phyloP scores from a whole-genome alignment of 805 yeast genomes.

The Sugiyamaella qingdaonensis region DNA sequence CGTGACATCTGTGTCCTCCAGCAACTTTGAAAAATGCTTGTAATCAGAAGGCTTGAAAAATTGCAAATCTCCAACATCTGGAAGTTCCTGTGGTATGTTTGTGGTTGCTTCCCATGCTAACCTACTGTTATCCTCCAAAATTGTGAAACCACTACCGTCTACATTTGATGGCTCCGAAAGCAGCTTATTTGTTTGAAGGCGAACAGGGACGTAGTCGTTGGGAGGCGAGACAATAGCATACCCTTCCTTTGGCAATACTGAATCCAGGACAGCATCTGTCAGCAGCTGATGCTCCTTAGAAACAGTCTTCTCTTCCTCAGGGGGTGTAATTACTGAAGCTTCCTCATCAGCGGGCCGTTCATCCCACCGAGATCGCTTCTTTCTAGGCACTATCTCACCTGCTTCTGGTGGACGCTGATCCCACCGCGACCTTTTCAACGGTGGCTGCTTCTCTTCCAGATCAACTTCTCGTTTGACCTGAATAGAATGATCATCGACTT shows the following conservation, averaged over 20 bases:
- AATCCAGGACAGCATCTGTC: conserved; percentile 45
- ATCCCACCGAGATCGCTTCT: conserved; percentile 33
- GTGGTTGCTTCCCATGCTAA: conserved; percentile 33
- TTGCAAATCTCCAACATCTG: conserved; percentile 62
- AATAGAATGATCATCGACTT: not conserved
- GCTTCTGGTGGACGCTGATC: conserved; percentile 27
- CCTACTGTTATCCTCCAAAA: conserved; percentile 46
- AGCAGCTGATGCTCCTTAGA: conserved; percentile 23
- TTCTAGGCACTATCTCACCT: not conserved
- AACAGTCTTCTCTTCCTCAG: conserved; percentile 11
- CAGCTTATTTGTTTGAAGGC: conserved; percentile 37
- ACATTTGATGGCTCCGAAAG: conserved; percentile 24
- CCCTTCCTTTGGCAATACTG: conserved; percentile 48
- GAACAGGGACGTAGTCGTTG: conserved; percentile 38
- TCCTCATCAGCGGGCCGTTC: conserved; percentile 22
- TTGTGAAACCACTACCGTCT: conserved; percentile 38
- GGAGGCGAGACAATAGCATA: conserved; percentile 46
- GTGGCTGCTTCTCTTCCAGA: conserved; percentile 18
- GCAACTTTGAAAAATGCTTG: conserved; percentile 62
- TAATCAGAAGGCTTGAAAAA: conserved; percentile 68
- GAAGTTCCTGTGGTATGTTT: conserved; percentile 48
- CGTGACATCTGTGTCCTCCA: conserved; percentile 33
- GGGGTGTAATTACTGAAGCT: conserved; percentile 32
- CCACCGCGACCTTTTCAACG: conserved; percentile 31
- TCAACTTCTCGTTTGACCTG: conserved; percentile 3